Base-by-base conservation (phyloP, 2,329 filamentous ascomycete species). In the Aspergillus sp. region DNA sequence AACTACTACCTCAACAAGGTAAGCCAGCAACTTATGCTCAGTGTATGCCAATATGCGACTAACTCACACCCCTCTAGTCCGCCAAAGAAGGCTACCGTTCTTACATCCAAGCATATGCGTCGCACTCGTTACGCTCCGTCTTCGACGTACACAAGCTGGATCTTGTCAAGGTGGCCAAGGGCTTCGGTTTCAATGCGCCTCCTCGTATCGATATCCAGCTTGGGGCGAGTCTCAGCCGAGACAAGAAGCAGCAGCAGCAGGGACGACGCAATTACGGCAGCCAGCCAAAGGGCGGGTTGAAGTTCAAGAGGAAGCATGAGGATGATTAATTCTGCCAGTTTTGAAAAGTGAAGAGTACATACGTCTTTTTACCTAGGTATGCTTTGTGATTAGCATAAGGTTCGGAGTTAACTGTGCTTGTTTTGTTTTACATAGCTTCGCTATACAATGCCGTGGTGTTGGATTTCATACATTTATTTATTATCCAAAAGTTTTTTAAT, bases 1-100 rank as follows among this genome's bases (percentile, higher is more conserved):
- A 98, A 99, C 77, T 98, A 98, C 80, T 97, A 97, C 75, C 84
- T 99, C 58, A 95, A 97, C 80, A 95, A 96, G 84, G 82, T 84
- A 71, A 57, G 77, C 67, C 49, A 9, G 56, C 21, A 12, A 14
- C 7, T 12, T 15, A 21, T 19, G 1, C 14, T 35, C 43, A 14
- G 57, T n/a, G 51, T 31, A 15, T 14, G n/a, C 4, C 6, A 21
- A 24, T 24, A 24, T 45, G 21, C 43, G 40, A 49, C 23, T 23
- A 58, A 49, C 27, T 8, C 14, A 7, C 65, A 50, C 57, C 27
- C 31, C 57, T 44, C n/a, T 62, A 85, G 81, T 86, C 84, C 33
- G 85, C 85, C 44, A 88, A 88, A 72, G 85, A 88, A 64, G 85
- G 90, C 4, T 96, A 95, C 79, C 85, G 90, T 59, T 91, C 90